Evolutionary conservation across 768 basidiomycete genomes (phyloP), one percentile per base, ranked within the genome.

Genomic region (Boletus rex-veris): DNA sequence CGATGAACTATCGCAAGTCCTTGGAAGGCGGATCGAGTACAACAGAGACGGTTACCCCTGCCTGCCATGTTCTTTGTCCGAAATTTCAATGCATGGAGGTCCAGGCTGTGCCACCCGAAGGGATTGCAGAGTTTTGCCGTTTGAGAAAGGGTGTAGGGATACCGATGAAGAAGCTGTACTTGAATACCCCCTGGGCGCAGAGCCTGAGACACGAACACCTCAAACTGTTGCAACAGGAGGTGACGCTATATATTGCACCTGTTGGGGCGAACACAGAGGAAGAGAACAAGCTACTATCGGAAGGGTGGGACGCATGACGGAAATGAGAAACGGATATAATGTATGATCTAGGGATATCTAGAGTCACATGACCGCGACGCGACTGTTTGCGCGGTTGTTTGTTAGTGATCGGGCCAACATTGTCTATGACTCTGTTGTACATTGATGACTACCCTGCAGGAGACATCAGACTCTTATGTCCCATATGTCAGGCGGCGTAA

Each of bases 151-250:
- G 46, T 4, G 57, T 78, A 30, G 77, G 75, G 8, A 62, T 64
- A n/a, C 81, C 83, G 19, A 58, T 85, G 50, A 64, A 65, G 56
- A 81, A 75, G 59, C 63, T 82, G n/a, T 85, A 82, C 62, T 58
- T 82, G 39, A 73, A 68, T 49, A 52, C 58, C 4, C 65, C 71
- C 3, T 74, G 73, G 65, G 54, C 55, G 40, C 26, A 50, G 2
- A 54, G 64, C 16, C 28, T 71, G 12, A 47, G 47, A 5, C 42
- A 5, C 3, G 66, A 66, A 7, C 55, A 69, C 19, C 40, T 73
- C 52, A 66, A 60, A 16, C 41, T 47, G 7, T 50, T 63, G 39
- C 62, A 63, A 9, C 65, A 71, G 41, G 68, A 71, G 41, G 48
- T 45, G 7, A 36, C 45, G 3, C 58, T 79, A n/a, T 67, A 60